These are phyloP conservation scores for Thymus mandschuricus DNA, from an alignment of 257 asterid genomes.

Conservation along the genomic window DNA sequence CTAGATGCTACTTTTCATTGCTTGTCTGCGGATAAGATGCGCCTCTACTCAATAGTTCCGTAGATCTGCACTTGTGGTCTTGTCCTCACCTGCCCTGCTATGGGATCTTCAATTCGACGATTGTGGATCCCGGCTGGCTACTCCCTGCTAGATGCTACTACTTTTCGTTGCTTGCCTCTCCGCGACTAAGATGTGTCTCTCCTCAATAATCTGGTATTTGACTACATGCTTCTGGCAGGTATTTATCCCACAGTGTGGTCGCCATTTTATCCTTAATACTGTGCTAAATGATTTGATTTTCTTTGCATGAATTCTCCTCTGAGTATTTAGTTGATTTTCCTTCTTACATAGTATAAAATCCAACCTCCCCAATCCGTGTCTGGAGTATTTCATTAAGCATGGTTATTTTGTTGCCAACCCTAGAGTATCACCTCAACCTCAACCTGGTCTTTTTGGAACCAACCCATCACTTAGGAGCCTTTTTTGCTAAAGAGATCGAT, in stretches of 20 bases:
- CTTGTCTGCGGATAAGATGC: slow-evolving; percentile 60
- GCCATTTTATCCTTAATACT: slow-evolving; percentile 22
- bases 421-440: background rate
- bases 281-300: background rate
- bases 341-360: background rate
- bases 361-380: background rate
- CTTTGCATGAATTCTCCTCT: background rate
- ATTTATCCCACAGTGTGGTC: slow-evolving; percentile 43
- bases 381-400: background rate
- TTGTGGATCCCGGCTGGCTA: slow-evolving; percentile 86
- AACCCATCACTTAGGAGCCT: background rate
- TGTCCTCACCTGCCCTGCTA: slow-evolving; percentile 73
- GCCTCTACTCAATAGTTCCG: slow-evolving; percentile 63
- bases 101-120: slow-evolving; percentile 87
- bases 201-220: slow-evolving; percentile 62
- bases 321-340: background rate
- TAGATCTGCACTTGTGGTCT: slow-evolving; percentile 89
- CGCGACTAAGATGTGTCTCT: slow-evolving; percentile 55
- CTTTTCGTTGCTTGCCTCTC: slow-evolving; percentile 68
- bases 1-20: slow-evolving; percentile 85
- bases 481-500: background rate
- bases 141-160: slow-evolving; percentile 71
- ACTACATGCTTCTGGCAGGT: slow-evolving; percentile 68
- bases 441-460: background rate
- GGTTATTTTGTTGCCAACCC: too few species aligned